Evolutionary conservation across 163 green algal genomes (phyloP).

Genomic region (Chlorella variabilis): DNA sequence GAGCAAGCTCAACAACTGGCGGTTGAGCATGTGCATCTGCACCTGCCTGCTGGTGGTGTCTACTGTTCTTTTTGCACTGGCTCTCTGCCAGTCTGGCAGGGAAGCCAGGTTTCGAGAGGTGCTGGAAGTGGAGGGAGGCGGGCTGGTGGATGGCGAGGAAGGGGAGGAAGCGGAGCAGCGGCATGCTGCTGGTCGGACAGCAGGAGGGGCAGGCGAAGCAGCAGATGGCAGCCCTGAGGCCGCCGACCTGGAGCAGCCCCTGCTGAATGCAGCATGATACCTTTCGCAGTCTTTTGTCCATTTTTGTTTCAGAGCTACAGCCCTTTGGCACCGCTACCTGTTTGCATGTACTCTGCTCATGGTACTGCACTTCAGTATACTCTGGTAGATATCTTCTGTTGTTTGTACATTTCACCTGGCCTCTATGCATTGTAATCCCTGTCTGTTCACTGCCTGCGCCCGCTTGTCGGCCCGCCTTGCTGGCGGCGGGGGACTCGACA

Average conservation of each 20-base stretch:
- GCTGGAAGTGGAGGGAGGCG: not conserved
- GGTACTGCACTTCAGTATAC: no score
- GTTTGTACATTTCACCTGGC: no score
- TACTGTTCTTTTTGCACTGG: not conserved
- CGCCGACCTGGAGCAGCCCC: not conserved
- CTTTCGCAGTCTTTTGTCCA: no score
- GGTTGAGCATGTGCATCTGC: slow-evolving; percentile 21
- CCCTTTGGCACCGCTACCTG: no score
- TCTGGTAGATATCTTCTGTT: no score
- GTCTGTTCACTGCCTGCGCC: no score
- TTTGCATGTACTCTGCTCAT: no score
- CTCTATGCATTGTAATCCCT: no score
- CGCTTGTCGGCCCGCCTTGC: no score
- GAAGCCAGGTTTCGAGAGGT: not conserved
- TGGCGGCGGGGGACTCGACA: no score
- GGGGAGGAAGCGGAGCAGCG: not conserved
- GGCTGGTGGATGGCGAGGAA: not conserved
- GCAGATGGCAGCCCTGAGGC: not conserved
- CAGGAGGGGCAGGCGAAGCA: not conserved
- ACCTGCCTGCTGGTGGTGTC: slow-evolving; percentile 11
- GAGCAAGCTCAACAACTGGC: slow-evolving; percentile 7
- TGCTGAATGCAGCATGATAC: not conserved
- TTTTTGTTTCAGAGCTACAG: no score
- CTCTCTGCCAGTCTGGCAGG: not conserved
- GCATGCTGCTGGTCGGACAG: not conserved